phyloP scores from a whole-genome alignment of 73 alveolate genomes.

The Paramecium bursaria region DNA sequence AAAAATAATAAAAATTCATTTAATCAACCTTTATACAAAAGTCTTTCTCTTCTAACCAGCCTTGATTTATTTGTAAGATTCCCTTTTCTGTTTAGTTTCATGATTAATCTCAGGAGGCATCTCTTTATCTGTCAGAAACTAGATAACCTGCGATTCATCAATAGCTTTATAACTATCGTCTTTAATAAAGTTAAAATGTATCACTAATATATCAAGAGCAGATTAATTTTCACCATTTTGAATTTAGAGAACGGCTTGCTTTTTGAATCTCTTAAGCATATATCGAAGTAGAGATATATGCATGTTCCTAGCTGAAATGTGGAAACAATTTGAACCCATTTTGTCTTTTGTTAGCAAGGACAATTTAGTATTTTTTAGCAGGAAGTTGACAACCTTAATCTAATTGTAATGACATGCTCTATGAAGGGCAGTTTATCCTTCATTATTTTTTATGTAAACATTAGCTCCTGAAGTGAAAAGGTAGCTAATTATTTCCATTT shows the following conservation, averaged over 20 bases:
- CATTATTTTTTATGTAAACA: conserved; percentile 48
- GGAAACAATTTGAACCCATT: conserved; percentile 48
- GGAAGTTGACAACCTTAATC: conserved; percentile 7
- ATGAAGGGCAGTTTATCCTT: conserved; percentile 61
- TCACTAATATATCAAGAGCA: conserved; percentile 2
- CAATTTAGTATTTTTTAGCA: conserved; percentile 41
- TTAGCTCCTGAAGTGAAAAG: conserved; percentile 15
- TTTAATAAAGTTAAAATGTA: conserved; percentile 12
- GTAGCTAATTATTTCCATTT: conserved; percentile 15
- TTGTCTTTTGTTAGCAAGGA: conserved; percentile 47
- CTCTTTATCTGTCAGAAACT: conserved; percentile 36
- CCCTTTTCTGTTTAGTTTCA: conserved; percentile 6
- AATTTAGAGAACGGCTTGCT: not conserved
- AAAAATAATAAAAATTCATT: not conserved
- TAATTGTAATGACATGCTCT: conserved; percentile 49
- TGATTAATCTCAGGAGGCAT: conserved; percentile 58
- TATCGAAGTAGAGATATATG: conserved; percentile 37
- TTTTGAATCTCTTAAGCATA: conserved; percentile 31
- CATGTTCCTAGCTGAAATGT: conserved; percentile 6
- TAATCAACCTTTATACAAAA: conserved; percentile 6
- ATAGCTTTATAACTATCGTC: conserved; percentile 15
- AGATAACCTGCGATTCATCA: not conserved
- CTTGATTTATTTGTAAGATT: not conserved
- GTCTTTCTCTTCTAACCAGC: conserved; percentile 26
- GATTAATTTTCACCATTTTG: conserved; percentile 44